A percentile compares a stretch with the other conserved stretches of the same genome.
Conservation (phyloP, 1,139 yeast genomes). For the Yamadazyma conglobata region DNA sequence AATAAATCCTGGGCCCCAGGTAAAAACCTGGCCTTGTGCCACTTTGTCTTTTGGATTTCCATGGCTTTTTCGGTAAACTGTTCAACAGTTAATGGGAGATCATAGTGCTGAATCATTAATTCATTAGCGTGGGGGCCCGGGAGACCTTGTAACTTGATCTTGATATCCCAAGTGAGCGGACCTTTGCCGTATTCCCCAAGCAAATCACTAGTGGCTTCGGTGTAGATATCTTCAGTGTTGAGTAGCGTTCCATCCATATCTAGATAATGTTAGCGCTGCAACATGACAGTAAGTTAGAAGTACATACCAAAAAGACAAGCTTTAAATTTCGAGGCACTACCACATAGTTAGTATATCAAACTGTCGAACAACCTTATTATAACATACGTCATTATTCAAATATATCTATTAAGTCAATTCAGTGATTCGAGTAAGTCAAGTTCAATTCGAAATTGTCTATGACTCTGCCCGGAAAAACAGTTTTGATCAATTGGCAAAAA, state of each 20-base stretch:
- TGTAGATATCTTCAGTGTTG: conserved; percentile 88
- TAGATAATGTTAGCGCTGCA: conserved; percentile 13
- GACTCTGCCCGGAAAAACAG: too few species aligned
- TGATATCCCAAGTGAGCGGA: conserved; percentile 85
- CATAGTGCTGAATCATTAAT: conserved; percentile 62
- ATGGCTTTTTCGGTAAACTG: conserved; percentile 53
- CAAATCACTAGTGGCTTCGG: conserved; percentile 66
- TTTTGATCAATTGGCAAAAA: too few species aligned
- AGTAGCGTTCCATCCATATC: conserved; percentile 95
- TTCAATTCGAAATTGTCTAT: too few species aligned
- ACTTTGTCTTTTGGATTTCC: conserved; percentile 52
- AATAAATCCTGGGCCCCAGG: conserved; percentile 84
- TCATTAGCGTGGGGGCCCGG: conserved; percentile 73
- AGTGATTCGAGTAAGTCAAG: too few species aligned
- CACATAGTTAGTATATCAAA: too few species aligned
- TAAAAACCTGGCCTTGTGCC: conserved; percentile 64
- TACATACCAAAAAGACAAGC: conserved; percentile 84
- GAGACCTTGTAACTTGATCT: conserved; percentile 81
- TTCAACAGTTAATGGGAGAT: conserved; percentile 63
- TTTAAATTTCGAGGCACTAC: conserved; percentile 31
- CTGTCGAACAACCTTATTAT: too few species aligned
- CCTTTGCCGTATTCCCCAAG: conserved; percentile 69
- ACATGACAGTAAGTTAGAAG: neutral
- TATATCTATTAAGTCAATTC: too few species aligned
- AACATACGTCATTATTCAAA: too few species aligned